These are phyloP conservation scores for Botrytis porri DNA, from an alignment of 2,329 filamentous ascomycete genomes.

Conservation along the genomic window DNA sequence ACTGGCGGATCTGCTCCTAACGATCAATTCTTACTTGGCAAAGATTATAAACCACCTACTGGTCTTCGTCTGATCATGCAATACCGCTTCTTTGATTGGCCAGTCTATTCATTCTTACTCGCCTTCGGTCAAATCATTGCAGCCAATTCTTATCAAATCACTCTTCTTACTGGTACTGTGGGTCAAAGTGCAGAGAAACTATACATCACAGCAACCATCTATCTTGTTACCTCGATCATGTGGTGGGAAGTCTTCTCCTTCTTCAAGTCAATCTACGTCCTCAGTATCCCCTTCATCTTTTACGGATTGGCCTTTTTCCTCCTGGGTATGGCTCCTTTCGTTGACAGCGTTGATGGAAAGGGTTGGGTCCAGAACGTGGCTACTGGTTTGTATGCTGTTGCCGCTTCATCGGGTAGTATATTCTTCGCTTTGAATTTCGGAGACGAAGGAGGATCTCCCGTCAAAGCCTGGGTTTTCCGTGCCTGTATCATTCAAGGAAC, in stretches of 20 bases:
- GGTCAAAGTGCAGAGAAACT: slow-evolving; percentile 57
- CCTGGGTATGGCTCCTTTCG: slow-evolving; percentile 60
- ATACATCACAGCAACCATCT: slow-evolving; percentile 59
- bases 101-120: slow-evolving; percentile 59
- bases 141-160: slow-evolving; percentile 66
- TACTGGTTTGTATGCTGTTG: slow-evolving; percentile 59
- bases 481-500: slow-evolving; percentile 65
- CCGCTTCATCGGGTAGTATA: slow-evolving; percentile 60
- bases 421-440: slow-evolving; percentile 68
- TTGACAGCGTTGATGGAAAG: slow-evolving; percentile 38
- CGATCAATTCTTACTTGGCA: slow-evolving; percentile 50
- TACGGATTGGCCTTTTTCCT: slow-evolving; percentile 62
- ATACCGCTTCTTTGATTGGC: slow-evolving; percentile 60
- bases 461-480: slow-evolving; percentile 65
- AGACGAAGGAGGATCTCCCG: slow-evolving; percentile 58
- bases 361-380: slow-evolving; percentile 54
- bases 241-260: slow-evolving; percentile 64
- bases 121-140: slow-evolving; percentile 60
- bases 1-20: slow-evolving; percentile 10
- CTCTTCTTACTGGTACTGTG: slow-evolving; percentile 61
- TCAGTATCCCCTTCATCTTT: slow-evolving; percentile 50
- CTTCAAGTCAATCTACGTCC: slow-evolving; percentile 50
- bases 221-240: slow-evolving; percentile 53
- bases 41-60: slow-evolving; percentile 51
- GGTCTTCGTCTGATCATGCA: slow-evolving; percentile 55